These are phyloP conservation scores for Xylariomycetidae sp. DNA, from an alignment of 2,329 filamentous ascomycete species.

Conservation along the genomic window DNA sequence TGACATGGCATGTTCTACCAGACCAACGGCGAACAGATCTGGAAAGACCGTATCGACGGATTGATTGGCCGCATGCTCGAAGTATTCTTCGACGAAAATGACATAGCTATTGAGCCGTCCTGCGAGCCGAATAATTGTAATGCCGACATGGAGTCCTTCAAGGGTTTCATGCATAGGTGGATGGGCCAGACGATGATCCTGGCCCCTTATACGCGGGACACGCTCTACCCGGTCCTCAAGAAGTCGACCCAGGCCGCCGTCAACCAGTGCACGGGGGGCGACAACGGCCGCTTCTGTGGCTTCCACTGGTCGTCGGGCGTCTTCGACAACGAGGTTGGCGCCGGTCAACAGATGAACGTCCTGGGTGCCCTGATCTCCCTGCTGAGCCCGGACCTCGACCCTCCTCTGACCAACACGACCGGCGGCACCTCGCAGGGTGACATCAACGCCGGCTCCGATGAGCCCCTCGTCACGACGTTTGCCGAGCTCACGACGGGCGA, in stretches of 20 bases:
- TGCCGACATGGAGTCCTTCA: constrained; percentile 68
- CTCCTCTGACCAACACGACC: constrained; percentile 42
- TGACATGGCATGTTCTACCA: too few relatives aligned
- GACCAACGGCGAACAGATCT: constrained; percentile 47
- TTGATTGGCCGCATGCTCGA: constrained; percentile 46
- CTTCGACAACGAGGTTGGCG: constrained; percentile 42
- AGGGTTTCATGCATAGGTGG: constrained; percentile 65
- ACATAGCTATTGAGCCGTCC: constrained; percentile 59
- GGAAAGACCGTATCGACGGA: constrained; percentile 51
- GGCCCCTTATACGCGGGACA: constrained; percentile 53
- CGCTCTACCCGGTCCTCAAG: constrained; percentile 53
- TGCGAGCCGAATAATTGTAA: constrained; percentile 65
- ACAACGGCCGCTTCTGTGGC: constrained; percentile 55
- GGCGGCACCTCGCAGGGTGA: constrained; percentile 49
- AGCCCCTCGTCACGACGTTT: constrained; percentile 15
- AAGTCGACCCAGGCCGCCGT: constrained; percentile 57
- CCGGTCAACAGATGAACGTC: constrained; percentile 54
- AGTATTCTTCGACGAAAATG: constrained; percentile 53
- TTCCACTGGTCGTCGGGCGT: constrained; percentile 51
- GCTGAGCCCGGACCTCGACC: constrained; percentile 28
- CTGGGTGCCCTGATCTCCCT: constrained; percentile 45
- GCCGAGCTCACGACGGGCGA: constrained; percentile 39
- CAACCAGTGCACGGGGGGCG: constrained; percentile 57
- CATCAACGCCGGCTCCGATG: constrained; percentile 35
- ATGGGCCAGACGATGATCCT: constrained; percentile 56